Base-by-base conservation (phyloP, 2,329 filamentous ascomycete genomes). In the Pezizomycotina sp. region DNA sequence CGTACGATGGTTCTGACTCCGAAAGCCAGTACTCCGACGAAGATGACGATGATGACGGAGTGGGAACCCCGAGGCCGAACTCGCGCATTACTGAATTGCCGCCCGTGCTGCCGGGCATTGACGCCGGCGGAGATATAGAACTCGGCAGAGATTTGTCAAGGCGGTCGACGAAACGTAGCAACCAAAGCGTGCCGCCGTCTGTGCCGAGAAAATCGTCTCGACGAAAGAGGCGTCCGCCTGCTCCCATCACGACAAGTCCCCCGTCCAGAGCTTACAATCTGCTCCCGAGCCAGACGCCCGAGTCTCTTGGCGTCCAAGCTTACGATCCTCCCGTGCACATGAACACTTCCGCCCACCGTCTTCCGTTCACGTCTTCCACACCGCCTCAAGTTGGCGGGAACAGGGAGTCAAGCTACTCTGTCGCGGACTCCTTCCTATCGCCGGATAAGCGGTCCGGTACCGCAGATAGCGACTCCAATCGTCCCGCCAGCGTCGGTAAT, bases 161-260 rank as follows among this genome's bases (percentile, higher is more conserved):
- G 50, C 33, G 39, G 46, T 49, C 40, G 34, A 43, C 39, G 42
- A 34, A 45, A 51, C 27, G 47, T 50, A n/a, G 37, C 51, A 44
- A 51, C 39, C 49, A 55, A 32, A 47, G 61, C 46, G 31, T 58
- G 36, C 51, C 58, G 3, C 71, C 72, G 0, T 61, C 66, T 5
- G 66, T 83, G 20, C 77, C 79, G 2, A 66, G 77, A 19, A 81
- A 76, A 57, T 82, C 75, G 53, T 83, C 78, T 0, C 73, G 72
- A 52, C 66, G 75, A 41, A 58, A 65, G 55, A 25, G 52, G 49
- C 19, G 55, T 53, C 15, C 52, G 54, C n/a, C n/a, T n/a, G n/a
- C n/a, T n/a, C n/a, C 31, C 15, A 30, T 36, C 27, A 7, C 38
- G 15, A 27, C 30, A 5, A 30, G 32, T 14, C 8, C 36, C 15